Base-by-base conservation (phyloP, 2,329 filamentous ascomycete species). In the Fusarium tanahbumbuense region DNA sequence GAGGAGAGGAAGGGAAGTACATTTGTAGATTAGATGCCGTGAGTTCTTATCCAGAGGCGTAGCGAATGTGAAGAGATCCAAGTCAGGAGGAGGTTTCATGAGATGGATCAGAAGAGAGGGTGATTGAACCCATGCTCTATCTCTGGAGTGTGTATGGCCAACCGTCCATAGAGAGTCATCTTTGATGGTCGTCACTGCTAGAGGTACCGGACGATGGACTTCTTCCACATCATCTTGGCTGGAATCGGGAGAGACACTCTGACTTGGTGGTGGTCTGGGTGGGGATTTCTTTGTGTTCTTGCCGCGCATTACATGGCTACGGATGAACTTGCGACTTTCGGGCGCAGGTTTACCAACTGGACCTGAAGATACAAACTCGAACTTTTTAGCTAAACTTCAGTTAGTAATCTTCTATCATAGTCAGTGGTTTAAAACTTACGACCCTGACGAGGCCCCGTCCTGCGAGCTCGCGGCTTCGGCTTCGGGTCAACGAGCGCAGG, bases 301-400 rank as follows among this genome's bases (percentile, higher is more conserved):
- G 15, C 74, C 74, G 11, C 71, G 71, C 74, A 76, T 76, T n/a
- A 75, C 73, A 70, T 73, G 59, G 37, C 75, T 76, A 13, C 74
- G 67, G 60, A 76, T 75, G 56, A 76, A 64, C 69, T 75, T 76
- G 49, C 77, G 68, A 30, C 72, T 58, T 22, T 63, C 67, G 7
- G 73, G 59, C 6, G 62, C 62, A 27, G 74, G 71, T 40, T 74
- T 76, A 1, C 76, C 76, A 7, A 58, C 56, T 0, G 66, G 42
- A 15, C 70, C 76, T 13, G 72, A 70, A 11, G 67, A 60, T n/a
- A 78, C 68, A 25, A 78, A 78, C 40, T 73, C 72, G n/a, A 78
- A 77, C 3, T 57, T 59, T 10, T 72, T 76, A 15, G 57, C 73
- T 74, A n/a, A 25, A 6, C 8, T 16, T 9, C 28, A 34, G 9